Base-by-base conservation (phyloP, 208 protist species). In the Trypanosomatidae sp. region DNA sequence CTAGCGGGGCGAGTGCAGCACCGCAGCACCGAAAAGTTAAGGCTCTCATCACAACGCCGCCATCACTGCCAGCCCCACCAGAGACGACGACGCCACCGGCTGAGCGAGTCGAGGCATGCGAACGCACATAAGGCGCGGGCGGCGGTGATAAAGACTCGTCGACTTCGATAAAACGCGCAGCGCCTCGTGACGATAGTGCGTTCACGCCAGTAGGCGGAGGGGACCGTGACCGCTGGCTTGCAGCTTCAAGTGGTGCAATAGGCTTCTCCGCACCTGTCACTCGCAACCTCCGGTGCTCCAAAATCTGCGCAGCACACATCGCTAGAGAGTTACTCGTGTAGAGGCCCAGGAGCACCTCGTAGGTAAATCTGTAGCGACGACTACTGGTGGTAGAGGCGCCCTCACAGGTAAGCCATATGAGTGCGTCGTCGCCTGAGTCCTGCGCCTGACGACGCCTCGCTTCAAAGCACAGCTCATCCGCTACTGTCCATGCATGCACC, bases 311-410 rank as follows among this genome's bases (percentile, higher is more conserved):
- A 36, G 44, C 64, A 36, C 56, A 25, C 5, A 6, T 49, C 15
- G 69, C 75, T 1, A 80, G 52, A 0, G 75, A 36, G 46, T 62
- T 80, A 53, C 69, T 75, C 19, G 69, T 68, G 28, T 56, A 72
- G 25, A 80, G 46, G 17, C 64, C 53, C 7, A 80, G 39, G 0
- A 80, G 52, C 8, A 80, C 62, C 33, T 64, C 46, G 39, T 62
- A 80, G 12, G 6, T 43, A 7, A 3, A 19, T 3, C 28, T 43
- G 28, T 9, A 44, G 46, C 49, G 66, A 12, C 15, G 7, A 13
- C 44, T 22, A n/a, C 64, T 8, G 44, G 15, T 53, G 15, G 75
- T 9, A 8, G 68, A 46, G 46, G 10, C 66, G 56, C 65, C 66
- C 33, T 30, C 12, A 13, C 67, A 59, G 47, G 60, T 41, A 9